A percentile compares a stretch with the other conserved stretches of the same genome.
These are phyloP conservation scores for Adansonia digitata DNA, from an alignment of 345 rosid species.

Conservation along the genomic window DNA sequence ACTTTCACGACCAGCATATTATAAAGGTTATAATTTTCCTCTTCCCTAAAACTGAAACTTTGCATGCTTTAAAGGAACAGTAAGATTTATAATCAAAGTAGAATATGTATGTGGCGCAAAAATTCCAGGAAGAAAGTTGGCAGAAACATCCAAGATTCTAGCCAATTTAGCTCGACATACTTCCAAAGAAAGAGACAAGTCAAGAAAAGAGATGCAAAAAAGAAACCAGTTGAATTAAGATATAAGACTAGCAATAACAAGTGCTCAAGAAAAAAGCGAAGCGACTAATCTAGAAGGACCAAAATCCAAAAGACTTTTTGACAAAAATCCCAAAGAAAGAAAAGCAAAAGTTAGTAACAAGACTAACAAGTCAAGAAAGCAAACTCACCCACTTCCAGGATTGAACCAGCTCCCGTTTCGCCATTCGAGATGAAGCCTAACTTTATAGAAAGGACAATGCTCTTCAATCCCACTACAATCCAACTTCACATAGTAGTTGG, in stretches of 20 bases:
- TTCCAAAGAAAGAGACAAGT: neutral
- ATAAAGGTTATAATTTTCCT: neutral
- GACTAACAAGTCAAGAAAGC: neutral
- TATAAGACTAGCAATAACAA: neutral
- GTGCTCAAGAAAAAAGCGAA: neutral
- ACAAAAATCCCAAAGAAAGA: neutral
- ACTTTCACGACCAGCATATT: neutral
- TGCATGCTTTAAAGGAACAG: neutral
- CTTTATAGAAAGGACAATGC: constrained; percentile 17
- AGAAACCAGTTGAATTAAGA: neutral
- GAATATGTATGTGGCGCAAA: neutral
- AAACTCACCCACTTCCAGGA: constrained; percentile 13
- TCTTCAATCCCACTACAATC: constrained; percentile 16
- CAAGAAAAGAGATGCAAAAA: neutral
- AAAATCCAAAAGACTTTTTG: neutral
- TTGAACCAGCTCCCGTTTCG: constrained; percentile 19
- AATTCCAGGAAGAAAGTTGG: neutral
- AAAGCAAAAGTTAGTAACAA: neutral
- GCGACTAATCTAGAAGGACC: neutral
- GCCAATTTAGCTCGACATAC: neutral
- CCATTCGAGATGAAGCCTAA: constrained; percentile 27
- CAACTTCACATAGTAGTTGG: constrained; percentile 20
- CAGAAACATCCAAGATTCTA: neutral
- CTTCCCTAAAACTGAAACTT: neutral
- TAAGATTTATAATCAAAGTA: neutral